Evolutionary conservation across 2,329 filamentous ascomycete genomes (phyloP).

Genomic region (Epichloe scottii): DNA sequence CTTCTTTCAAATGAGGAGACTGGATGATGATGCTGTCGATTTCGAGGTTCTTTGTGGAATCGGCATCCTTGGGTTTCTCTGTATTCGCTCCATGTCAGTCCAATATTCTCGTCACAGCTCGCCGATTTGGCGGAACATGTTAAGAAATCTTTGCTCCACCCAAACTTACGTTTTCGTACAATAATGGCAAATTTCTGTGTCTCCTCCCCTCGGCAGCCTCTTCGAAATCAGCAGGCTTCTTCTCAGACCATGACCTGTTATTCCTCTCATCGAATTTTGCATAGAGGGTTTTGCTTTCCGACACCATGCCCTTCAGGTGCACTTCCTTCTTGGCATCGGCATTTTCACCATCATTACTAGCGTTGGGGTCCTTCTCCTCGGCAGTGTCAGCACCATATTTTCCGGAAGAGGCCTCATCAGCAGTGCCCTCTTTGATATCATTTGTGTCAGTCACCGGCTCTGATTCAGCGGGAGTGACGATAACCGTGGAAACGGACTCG

Average conservation of each 20-base stretch:
- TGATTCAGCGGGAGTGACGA: conserved; percentile 1
- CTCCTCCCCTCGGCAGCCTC: conserved; percentile 48
- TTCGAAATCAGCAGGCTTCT: conserved; percentile 39
- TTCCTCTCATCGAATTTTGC: conserved; percentile 34
- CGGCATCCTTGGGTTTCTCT: conserved; percentile 35
- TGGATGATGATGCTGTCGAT: conserved; percentile 53
- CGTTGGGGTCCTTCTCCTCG: not conserved
- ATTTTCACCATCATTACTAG: not conserved
- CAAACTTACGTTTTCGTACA: conserved; percentile 34
- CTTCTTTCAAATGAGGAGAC: conserved; percentile 45
- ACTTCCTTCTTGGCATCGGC: conserved; percentile 9
- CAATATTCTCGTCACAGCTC: not conserved
- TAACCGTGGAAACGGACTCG: not conserved
- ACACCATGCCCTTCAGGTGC: conserved; percentile 23
- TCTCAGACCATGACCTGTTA: conserved; percentile 41
- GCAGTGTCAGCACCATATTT: not conserved
- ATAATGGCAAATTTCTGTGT: conserved; percentile 50
- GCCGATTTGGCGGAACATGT: no score
- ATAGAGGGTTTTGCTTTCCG: conserved; percentile 30
- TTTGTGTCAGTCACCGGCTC: not conserved
- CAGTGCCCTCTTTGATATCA: not conserved
- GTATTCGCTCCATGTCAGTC: no score
- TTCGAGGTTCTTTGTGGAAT: conserved; percentile 46
- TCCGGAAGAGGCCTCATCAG: not conserved
- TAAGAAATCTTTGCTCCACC: no score